Evolutionary conservation across 768 basidiomycete genomes (phyloP).

Genomic region (Collybiopsis luxurians): DNA sequence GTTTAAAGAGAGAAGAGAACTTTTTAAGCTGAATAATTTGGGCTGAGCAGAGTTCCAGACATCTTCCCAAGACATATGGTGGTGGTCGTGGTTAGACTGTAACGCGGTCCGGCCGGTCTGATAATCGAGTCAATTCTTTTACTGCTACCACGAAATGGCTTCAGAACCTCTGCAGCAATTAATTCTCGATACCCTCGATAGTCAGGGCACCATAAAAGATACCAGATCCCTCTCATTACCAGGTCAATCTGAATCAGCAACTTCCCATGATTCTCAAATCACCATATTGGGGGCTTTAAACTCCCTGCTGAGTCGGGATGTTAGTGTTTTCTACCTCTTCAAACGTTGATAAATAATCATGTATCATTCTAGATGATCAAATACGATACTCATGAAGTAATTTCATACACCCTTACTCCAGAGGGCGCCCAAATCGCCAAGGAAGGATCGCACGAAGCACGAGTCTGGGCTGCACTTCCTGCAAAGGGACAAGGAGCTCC

Average conservation of each 20-base stretch:
- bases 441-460: conserved; percentile 91
- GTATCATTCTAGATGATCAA: conserved; percentile 66
- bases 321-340: conserved; percentile 30
- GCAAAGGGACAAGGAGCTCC: conserved; percentile 66
- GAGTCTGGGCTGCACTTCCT: conserved; percentile 87
- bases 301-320: conserved; percentile 84
- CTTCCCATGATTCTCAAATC: conserved; percentile 76
- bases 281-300: conserved; percentile 88
- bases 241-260: conserved; percentile 53
- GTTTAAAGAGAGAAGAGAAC: conserved; percentile 29
- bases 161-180: conserved; percentile 73
- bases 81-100: conserved; percentile 9
- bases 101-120: not conserved
- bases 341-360: conserved; percentile 6
- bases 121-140: not conserved
- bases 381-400: conserved; percentile 75
- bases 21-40: conserved; percentile 45
- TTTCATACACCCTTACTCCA: conserved; percentile 69
- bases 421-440: conserved; percentile 81
- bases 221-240: conserved; percentile 68
- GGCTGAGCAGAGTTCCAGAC: conserved; percentile 65
- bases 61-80: conserved; percentile 46
- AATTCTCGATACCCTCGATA: conserved; percentile 69
- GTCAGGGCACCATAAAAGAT: conserved; percentile 55
- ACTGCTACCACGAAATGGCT: conserved; percentile 43